Percentiles rank a stretch among this genome's conserved stretches.
phyloP scores from a whole-genome alignment of 139 green algal species.

The Picochlorum sp. region DNA sequence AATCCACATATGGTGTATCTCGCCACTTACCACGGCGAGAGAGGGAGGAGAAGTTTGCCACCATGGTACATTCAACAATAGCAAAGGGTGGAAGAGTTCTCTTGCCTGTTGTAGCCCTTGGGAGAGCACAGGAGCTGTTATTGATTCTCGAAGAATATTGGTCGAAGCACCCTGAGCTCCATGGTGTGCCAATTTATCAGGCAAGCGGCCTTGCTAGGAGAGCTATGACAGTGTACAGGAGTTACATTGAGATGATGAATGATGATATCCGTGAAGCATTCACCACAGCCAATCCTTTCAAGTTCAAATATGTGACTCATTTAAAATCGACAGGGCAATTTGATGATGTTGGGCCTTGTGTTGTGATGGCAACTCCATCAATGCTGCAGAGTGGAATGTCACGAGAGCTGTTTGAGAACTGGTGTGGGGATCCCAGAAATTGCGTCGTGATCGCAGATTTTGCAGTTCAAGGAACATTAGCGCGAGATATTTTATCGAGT shows the following conservation, averaged over 20 bases:
- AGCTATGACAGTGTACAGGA: constrained; percentile 77
- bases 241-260: constrained; percentile 98
- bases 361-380: constrained; percentile 91
- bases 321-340: constrained; percentile 57
- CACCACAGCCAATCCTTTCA: constrained; percentile 85
- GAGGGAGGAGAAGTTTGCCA: constrained; percentile 79
- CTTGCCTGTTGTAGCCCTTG: constrained; percentile 92
- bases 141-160: constrained; percentile 97
- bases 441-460: constrained; percentile 94
- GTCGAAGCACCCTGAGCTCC: constrained; percentile 71
- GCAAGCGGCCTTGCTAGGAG: constrained; percentile 60
- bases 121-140: constrained; percentile 88
- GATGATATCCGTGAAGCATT: constrained; percentile 81
- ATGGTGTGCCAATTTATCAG: constrained; percentile 90
- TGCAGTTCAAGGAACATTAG: constrained; percentile 93
- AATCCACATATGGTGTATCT: constrained; percentile 92
- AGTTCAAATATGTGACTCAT: constrained; percentile 88
- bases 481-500: constrained; percentile 80
- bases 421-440: constrained; percentile 83
- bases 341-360: constrained; percentile 77
- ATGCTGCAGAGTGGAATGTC: constrained; percentile 80
- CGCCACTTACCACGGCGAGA: constrained; percentile 73
- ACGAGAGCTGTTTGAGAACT: constrained; percentile 90
- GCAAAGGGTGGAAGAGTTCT: constrained; percentile 75
- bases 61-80: constrained; percentile 47